These are phyloP conservation scores for Corylus heterophylla DNA, from an alignment of 306 rosid species.

Conservation along the genomic window DNA sequence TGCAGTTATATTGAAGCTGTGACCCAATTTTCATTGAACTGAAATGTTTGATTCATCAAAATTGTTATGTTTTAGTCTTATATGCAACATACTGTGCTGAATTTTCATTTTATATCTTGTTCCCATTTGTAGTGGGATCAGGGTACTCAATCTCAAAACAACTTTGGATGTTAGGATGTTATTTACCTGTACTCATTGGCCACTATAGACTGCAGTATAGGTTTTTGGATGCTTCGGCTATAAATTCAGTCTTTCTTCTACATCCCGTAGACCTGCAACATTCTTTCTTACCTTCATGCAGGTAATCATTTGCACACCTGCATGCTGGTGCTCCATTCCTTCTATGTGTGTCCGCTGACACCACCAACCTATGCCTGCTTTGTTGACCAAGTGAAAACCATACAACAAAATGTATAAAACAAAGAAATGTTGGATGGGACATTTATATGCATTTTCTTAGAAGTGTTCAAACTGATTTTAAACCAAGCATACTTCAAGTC, in stretches of 20 bases:
- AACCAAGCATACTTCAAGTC: neutral
- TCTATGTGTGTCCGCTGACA: neutral
- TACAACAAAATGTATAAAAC: neutral
- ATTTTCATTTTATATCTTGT: neutral
- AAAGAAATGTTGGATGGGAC: no score
- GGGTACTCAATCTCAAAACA: neutral
- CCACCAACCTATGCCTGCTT: neutral
- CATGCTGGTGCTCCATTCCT: neutral
- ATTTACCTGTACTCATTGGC: neutral
- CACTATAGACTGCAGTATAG: neutral
- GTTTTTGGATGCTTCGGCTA: neutral
- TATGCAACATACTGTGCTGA: neutral
- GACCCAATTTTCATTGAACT: conserved; percentile 8
- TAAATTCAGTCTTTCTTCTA: neutral
- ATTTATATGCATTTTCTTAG: neutral
- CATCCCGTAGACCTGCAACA: neutral
- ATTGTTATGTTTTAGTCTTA: conserved; percentile 6
- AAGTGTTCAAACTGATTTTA: no score
- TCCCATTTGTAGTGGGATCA: neutral
- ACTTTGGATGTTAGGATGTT: neutral
- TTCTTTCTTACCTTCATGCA: neutral
- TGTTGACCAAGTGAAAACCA: no score
- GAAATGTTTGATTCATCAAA: neutral
- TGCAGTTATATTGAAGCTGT: conserved; percentile 18
- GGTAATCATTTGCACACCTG: neutral